Evolutionary conservation across 2,329 filamentous ascomycete species (phyloP), one percentile per base, ranked within the genome.

Genomic region (Calonectria ilicicola): DNA sequence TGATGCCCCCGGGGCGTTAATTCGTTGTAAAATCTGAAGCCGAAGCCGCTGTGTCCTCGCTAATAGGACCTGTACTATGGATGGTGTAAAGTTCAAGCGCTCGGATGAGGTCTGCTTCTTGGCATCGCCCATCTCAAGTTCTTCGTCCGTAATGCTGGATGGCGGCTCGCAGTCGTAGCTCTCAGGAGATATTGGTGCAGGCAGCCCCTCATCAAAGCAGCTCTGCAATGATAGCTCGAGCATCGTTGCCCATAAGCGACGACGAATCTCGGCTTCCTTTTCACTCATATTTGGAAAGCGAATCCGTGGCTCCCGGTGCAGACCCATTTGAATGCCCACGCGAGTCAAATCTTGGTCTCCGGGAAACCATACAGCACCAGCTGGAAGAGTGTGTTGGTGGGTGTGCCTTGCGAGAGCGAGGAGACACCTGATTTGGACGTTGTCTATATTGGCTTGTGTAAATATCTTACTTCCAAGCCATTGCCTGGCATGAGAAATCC

Each of bases 311-410:
- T 89, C 88, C 5, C 86, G 84, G 76, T 90, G 87, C 12, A 89
- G 80, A 4, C 88, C 88, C 83, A 89, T 88, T 51, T 83, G 83
- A 67, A 89, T 84, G n/a, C 87, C 88, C 2, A 83, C 84, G 12
- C 87, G 83, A 17, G 72, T 72, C n/a, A 74, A 67, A 19, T 72
- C 72, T 17, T 74, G 66, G 15, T 72, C 66, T 15, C 69, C 66
- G 12, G 65, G 44, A 14, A 72, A 62, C 38, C 62, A 63, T 15
- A 67, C 38, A 15, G 67, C 42, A 12, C 69, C 66, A 26, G 58
- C 27, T 2, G 67, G 49, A 21, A 65, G 46, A 5, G 62, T 58
- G 26, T 69, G 64, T 44, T 69, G 70, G 29, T 70, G 72, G 5
- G 78, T 74, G 38, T 81, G 73, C 14, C 78, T 74, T 2, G 82